Percentiles rank a stretch among this genome's conserved stretches.
Evolutionary conservation across 2,329 filamentous ascomycete species (phyloP).

Genomic region (Arachnopeziza araneosa): DNA sequence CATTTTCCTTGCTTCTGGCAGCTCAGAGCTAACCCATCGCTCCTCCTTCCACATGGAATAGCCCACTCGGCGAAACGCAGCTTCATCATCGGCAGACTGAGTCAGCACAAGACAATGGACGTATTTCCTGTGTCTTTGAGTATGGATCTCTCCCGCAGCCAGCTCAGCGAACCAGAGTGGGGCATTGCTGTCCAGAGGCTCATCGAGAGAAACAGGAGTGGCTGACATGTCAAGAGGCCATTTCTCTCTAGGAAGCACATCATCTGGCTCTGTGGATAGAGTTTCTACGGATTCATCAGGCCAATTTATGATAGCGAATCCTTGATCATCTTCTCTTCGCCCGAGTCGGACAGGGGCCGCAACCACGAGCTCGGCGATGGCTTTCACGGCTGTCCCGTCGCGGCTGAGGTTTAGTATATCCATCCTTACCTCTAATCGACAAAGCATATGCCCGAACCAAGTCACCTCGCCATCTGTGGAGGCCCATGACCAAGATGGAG

Average conservation of each 20-base stretch:
- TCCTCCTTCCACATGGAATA: conserved; percentile 1
- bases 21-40: neutral
- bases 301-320: neutral
- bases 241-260: neutral
- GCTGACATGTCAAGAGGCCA: neutral
- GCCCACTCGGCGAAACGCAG: neutral
- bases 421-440: neutral
- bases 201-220: neutral
- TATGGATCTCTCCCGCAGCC: neutral
- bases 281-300: neutral
- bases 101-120: conserved; percentile 1
- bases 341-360: neutral
- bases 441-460: neutral
- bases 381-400: neutral
- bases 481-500: conserved; percentile 7
- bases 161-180: neutral
- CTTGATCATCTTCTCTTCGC: neutral
- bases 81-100: neutral
- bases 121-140: neutral
- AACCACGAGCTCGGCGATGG: neutral
- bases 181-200: neutral
- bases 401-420: neutral
- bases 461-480: neutral
- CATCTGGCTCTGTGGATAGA: neutral
- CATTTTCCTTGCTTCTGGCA: conserved; percentile 1